Base-by-base conservation (phyloP, 2,329 filamentous ascomycete species). In the Claviceps digitariae region DNA sequence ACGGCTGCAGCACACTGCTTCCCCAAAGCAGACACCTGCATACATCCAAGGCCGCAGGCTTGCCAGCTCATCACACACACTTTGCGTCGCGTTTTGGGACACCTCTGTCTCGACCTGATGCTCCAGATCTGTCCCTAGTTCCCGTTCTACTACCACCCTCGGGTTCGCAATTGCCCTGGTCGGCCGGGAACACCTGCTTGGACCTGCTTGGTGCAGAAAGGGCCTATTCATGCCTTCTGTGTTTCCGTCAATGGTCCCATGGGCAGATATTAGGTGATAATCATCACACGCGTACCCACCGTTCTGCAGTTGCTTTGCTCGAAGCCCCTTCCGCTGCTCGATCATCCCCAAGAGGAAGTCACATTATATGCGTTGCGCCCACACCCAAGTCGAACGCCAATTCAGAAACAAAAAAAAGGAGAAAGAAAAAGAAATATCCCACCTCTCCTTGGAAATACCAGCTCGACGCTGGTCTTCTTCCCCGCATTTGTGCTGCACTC, bases 41-140 rank as follows among this genome's bases (percentile, higher is more conserved):
- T 56, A 48, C 29, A 40, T 46, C 46, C 49, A 52, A 29, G 23
- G 52, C 25, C 40, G 45, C 54, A 50, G 45, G 45, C 20, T 52
- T 52, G 57, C 57, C 56, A 57, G 54, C 54, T 52, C 54, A 53
- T 48, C 52, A 49, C 51, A 49, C 52, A 38, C 55, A 48, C 25
- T 50, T 34, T 43, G 40, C 51, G 34, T 44, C 29, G 51, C 20
- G 17, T 44, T 45, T 43, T 51, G 40, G 34, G 46, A 41, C 45
- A 45, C 48, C 45, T 52, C 25, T 54, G 31, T 51, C 50, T 55
- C 52, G 56, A 52, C 48, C 52, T 47, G 53, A 57, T 53, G 25
- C 41, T 47, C 48, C 46, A 55, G 43, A 52, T 51, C 51, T 46
- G 49, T 52, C 54, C 51, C 52, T 52, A 52, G 52, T 29, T 54